These are phyloP conservation scores for Wilcoxina mikolae DNA, from an alignment of 495 filamentous ascomycete species.

Conservation along the genomic window DNA sequence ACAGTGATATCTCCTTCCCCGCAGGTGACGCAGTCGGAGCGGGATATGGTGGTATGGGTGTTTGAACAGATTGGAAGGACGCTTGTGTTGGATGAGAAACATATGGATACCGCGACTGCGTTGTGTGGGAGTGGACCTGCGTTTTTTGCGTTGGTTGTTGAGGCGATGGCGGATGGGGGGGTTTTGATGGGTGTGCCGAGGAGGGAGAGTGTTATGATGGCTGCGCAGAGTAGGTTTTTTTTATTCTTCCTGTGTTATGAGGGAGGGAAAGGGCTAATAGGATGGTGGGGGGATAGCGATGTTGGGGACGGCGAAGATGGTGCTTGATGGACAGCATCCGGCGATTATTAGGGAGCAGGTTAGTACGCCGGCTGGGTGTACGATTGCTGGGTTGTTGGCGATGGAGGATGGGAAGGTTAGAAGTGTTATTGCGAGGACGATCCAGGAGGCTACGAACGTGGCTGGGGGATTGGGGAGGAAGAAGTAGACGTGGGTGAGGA, in stretches of 20 bases:
- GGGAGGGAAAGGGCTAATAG: not conserved
- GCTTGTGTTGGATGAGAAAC: slow-evolving; percentile 44
- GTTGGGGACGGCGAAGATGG: slow-evolving; percentile 55
- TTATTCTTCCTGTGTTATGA: not conserved
- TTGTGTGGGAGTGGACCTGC: slow-evolving; percentile 67
- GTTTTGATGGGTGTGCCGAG: slow-evolving; percentile 69
- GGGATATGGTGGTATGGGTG: slow-evolving; percentile 56
- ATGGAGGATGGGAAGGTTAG: slow-evolving; percentile 63
- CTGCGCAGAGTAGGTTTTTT: slow-evolving; percentile 50
- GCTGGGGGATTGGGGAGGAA: slow-evolving; percentile 54
- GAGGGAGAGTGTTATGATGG: slow-evolving; percentile 63
- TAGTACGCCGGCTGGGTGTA: slow-evolving; percentile 65
- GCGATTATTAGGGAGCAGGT: slow-evolving; percentile 65
- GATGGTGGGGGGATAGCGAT: slow-evolving; percentile 31
- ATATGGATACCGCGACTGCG: slow-evolving; percentile 62
- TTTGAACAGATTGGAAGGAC: slow-evolving; percentile 57
- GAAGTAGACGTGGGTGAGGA: not conserved
- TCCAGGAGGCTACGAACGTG: slow-evolving; percentile 64
- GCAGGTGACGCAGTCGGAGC: slow-evolving; percentile 38
- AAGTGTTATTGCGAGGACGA: slow-evolving; percentile 51
- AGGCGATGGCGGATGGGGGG: slow-evolving; percentile 61
- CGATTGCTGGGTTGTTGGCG: slow-evolving; percentile 59
- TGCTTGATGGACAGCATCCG: slow-evolving; percentile 60
- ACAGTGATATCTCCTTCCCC: slow-evolving; percentile 57
- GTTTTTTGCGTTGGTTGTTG: slow-evolving; percentile 63